Base-by-base conservation (phyloP, 768 basidiomycete genomes). In the Leccinum disarticulatum region DNA sequence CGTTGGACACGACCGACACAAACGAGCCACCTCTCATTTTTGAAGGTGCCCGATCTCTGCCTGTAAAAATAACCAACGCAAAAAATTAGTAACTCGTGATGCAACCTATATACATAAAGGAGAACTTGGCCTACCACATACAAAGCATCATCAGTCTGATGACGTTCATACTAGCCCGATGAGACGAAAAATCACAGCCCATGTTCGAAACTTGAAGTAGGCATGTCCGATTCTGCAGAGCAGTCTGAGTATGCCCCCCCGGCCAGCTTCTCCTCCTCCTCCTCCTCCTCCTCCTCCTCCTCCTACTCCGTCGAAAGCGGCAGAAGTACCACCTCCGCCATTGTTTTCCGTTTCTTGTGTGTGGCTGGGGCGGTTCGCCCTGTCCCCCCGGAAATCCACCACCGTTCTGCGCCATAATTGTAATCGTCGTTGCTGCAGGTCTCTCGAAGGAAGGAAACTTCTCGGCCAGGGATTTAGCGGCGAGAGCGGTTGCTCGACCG, bases 291-390 rank as follows among this genome's bases (percentile, higher is more conserved):
- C 10, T 62, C 58, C 14, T 22, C 22, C 22, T 22, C 22, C 22
- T 22, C 62, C 7, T 63, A 61, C 10, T 62, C 58, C 14, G 64
- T 57, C 4, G 67, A 59, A 3, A 68, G n/a, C 0, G 61, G 53
- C 0, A 64, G 58, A 0, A 73, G 19, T 11, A 51, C 19, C 4
- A 19, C 33, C 4, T 68, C 62, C 43, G 62, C 30, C 1, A 11
- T n/a, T 35, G 33, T 47, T 36, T 43, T 72, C 11, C 50, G 68
- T 54, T 60, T 72, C 61, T 72, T 72, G 41, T 6, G 49, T 6
- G 67, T 27, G 27, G 69, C n/a, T 64, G 49, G 0, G 57, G 25
- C 22, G 28, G 25, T 10, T 63, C 62, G 31, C 1, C 10, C 8
- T 49, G 17, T 28, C 55, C 57, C 0, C 54, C 59, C 22, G 52